Base-by-base conservation (phyloP, 2,329 filamentous ascomycete genomes). In the Penicillium sp. region DNA sequence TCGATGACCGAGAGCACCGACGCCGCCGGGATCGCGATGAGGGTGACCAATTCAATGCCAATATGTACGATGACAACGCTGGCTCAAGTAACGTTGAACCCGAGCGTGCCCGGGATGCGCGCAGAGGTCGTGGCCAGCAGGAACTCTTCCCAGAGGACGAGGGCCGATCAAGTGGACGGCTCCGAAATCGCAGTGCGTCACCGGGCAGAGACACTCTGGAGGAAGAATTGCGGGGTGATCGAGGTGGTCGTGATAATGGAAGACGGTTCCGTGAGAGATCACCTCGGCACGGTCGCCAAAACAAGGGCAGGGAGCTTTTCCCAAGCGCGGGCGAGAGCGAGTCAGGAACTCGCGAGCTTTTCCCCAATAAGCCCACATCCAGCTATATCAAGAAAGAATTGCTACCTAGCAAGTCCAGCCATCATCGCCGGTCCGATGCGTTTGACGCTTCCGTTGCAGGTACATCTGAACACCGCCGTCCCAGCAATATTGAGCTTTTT, bases 21-120 rank as follows among this genome's bases (percentile, higher is more conserved):
- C 68, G 74, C 47, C 67, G 75, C 62, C 70, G 70, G 62, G 68
- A 70, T 41, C 69, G 68, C 47, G 81, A 82, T 46, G 80, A 83
- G 5, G 77, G 81, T 34, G 76, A 81, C 34, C 77, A 79, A 0
- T 93, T 91, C 63, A 85, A 89, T 64, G 88, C 86, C 34, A 89
- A 84, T 65, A 88, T 96, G 78, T 96, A 95, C 72, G 91, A 94
- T 61, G 91, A 96, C 65, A 82, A 55, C 18, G 61, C 65, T 7
- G 67, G 69, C 42, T 61, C 62, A 19, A 65, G 66, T 7, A 64
- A 69, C 47, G 53, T 67, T 4, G 50, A 39, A 48, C 35, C 47
- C 23, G 70, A 68, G 8, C 65, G 68, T 51, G 61, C 65, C 48
- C 63, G 66, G 41, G 55, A 62, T 43, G 49, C 61, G 49, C 69